Percentiles rank a stretch among this genome's conserved stretches.
These are phyloP conservation scores for Hyphopichia khmerensis DNA, from an alignment of 1,139 yeast genomes.

Conservation along the genomic window DNA sequence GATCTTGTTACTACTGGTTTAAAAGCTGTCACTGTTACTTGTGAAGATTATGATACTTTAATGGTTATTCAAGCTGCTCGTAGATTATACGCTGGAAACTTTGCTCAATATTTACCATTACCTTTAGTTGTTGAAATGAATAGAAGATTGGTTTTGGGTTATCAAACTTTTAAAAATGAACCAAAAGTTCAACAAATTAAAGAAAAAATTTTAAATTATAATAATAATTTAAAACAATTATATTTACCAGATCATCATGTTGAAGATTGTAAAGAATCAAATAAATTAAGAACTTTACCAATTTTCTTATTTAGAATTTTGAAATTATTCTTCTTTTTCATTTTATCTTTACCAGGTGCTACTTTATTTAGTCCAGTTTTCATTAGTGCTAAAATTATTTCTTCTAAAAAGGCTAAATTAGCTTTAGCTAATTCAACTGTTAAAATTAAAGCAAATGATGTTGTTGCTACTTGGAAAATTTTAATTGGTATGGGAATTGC, in stretches of 20 bases:
- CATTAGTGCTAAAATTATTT: slow-evolving; percentile 68
- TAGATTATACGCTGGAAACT: slow-evolving; percentile 78
- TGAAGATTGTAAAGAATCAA: slow-evolving; percentile 53
- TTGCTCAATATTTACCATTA: slow-evolving; percentile 68
- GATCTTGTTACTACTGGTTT: slow-evolving; percentile 73
- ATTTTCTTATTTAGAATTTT: slow-evolving; percentile 53
- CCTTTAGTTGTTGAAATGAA: slow-evolving; percentile 88
- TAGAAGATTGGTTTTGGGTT: slow-evolving; percentile 79
- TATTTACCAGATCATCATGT: slow-evolving; percentile 91
- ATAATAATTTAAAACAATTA: slow-evolving; percentile 60
- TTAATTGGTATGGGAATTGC: slow-evolving; percentile 86
- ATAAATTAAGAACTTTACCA: slow-evolving; percentile 45
- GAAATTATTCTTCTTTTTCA: slow-evolving; percentile 52
- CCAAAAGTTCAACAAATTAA: slow-evolving; percentile 64
- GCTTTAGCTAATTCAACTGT: slow-evolving; percentile 91
- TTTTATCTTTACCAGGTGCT: slow-evolving; percentile 81
- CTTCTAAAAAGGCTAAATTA: slow-evolving; percentile 66
- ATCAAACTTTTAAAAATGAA: slow-evolving; percentile 67
- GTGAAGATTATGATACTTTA: slow-evolving; percentile 89
- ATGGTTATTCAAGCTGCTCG: slow-evolving; percentile 94
- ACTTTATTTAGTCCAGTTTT: slow-evolving; percentile 86
- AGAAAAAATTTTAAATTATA: slow-evolving; percentile 64
- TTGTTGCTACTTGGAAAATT: slow-evolving; percentile 94
- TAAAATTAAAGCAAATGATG: slow-evolving; percentile 88
- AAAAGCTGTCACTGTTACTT: slow-evolving; percentile 85